Evolutionary conservation across 169 alveolate genomes (phyloP).

Genomic region (Cryptosporidium tyzzeri): DNA sequence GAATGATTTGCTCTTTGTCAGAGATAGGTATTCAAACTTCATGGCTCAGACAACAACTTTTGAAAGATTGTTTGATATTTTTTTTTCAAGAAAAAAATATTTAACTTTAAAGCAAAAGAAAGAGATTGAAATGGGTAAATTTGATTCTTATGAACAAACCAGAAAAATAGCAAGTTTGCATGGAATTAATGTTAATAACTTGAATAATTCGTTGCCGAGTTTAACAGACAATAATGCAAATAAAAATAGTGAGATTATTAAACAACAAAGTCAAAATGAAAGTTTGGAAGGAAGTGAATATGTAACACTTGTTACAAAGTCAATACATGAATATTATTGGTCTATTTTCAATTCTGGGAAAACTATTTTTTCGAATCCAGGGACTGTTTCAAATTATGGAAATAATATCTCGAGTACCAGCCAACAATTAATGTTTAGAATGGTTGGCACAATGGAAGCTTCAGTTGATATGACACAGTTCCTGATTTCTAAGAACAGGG

Average conservation of each 20-base stretch:
- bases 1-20: constrained; percentile 21
- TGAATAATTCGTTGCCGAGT: neutral
- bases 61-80: constrained; percentile 37
- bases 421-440: constrained; percentile 64
- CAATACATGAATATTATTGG: constrained; percentile 60
- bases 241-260: neutral
- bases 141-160: constrained; percentile 51
- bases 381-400: constrained; percentile 14
- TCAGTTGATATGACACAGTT: constrained; percentile 42
- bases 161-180: constrained; percentile 26
- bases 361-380: constrained; percentile 41
- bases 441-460: constrained; percentile 59
- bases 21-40: constrained; percentile 54
- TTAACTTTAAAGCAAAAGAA: constrained; percentile 26
- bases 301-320: constrained; percentile 19
- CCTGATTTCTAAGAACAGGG: neutral
- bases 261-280: neutral
- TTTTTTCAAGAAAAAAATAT: constrained; percentile 34
- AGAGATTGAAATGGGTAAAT: constrained; percentile 48
- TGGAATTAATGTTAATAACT: neutral
- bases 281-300: neutral
- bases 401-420: constrained; percentile 33
- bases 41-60: constrained; percentile 66
- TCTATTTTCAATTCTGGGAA: constrained; percentile 44
- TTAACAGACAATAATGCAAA: neutral